Evolutionary conservation across 2,329 filamentous ascomycete species (phyloP).

Genomic region (Monilinia aucupariae): DNA sequence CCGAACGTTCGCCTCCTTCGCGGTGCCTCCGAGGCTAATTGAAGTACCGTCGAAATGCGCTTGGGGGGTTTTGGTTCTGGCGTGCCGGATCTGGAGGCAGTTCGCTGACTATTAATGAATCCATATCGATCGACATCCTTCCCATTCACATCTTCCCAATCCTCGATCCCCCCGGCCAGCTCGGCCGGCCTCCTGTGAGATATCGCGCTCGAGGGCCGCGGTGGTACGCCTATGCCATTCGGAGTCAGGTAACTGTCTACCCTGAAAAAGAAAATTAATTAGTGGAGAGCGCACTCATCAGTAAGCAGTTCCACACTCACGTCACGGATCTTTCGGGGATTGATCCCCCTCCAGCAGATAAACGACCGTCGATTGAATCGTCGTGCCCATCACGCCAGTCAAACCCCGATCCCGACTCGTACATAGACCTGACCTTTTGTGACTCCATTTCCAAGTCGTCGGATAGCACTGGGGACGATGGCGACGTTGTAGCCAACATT

Average conservation of each 20-base stretch:
- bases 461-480: slow-evolving; percentile 28
- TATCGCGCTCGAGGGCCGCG: slow-evolving; percentile 26
- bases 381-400: slow-evolving; percentile 29
- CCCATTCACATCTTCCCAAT: slow-evolving; percentile 60
- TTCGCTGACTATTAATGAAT: slow-evolving; percentile 51
- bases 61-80: slow-evolving; percentile 33
- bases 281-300: slow-evolving; percentile 16
- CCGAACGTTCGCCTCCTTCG: slow-evolving; percentile 31
- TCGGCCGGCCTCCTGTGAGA: slow-evolving; percentile 38
- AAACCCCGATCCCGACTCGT: slow-evolving; percentile 29
- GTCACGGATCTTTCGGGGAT: slow-evolving; percentile 14
- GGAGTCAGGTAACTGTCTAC: slow-evolving; percentile 22
- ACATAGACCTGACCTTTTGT: slow-evolving; percentile 36
- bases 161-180: slow-evolving; percentile 55
- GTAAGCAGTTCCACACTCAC: slow-evolving; percentile 19
- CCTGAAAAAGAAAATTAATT: slow-evolving; percentile 19
- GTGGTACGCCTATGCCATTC: slow-evolving; percentile 13
- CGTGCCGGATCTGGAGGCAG: slow-evolving; percentile 38
- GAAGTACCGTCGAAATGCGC: slow-evolving; percentile 32
- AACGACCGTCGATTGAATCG: slow-evolving; percentile 14
- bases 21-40: slow-evolving; percentile 32
- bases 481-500: slow-evolving; percentile 25
- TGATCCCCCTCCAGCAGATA: slow-evolving; percentile 14
- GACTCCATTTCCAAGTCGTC: slow-evolving; percentile 35
- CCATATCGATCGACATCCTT: slow-evolving; percentile 62